These are phyloP conservation scores for Backusella tarrabulga DNA, from an alignment of 192 early-diverging fungal genomes.

Conservation along the genomic window DNA sequence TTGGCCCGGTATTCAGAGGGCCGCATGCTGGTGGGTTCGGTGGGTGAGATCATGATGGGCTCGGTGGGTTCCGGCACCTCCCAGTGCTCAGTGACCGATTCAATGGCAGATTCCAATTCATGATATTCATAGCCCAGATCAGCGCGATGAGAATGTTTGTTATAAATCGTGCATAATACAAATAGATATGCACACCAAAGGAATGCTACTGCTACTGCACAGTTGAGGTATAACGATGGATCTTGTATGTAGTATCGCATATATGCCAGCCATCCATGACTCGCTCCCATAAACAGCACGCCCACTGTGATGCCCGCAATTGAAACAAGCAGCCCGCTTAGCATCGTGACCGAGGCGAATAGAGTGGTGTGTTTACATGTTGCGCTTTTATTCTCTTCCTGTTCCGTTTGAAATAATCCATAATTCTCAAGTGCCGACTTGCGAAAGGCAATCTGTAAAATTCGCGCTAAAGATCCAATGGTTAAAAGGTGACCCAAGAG, in stretches of 20 bases:
- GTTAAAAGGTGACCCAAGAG: constrained; percentile 16
- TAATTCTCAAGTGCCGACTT: not conserved
- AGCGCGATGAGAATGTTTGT: not conserved
- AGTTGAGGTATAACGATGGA: constrained; percentile 39
- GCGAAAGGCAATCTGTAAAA: constrained; percentile 15
- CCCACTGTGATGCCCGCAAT: constrained; percentile 36
- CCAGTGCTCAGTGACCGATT: not conserved
- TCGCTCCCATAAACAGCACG: constrained; percentile 36
- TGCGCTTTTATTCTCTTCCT: not conserved
- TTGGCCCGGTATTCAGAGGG: constrained; percentile 30
- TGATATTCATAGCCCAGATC: constrained; percentile 2
- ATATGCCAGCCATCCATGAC: constrained; percentile 32
- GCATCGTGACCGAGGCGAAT: constrained; percentile 30
- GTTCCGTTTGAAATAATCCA: constrained; percentile 2
- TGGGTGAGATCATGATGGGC: not conserved
- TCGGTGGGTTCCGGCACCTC: not conserved
- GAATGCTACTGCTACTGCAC: constrained; percentile 37
- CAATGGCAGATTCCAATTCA: not conserved
- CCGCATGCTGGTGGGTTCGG: constrained; percentile 10
- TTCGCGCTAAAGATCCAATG: constrained; percentile 4
- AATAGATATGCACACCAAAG: constrained; percentile 27
- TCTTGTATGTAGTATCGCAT: constrained; percentile 36
- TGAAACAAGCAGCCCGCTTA: constrained; percentile 39
- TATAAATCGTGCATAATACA: not conserved
- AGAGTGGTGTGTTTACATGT: constrained; percentile 15